Base-by-base conservation (phyloP, 306 rosid genomes). In the Trifolium repens region DNA sequence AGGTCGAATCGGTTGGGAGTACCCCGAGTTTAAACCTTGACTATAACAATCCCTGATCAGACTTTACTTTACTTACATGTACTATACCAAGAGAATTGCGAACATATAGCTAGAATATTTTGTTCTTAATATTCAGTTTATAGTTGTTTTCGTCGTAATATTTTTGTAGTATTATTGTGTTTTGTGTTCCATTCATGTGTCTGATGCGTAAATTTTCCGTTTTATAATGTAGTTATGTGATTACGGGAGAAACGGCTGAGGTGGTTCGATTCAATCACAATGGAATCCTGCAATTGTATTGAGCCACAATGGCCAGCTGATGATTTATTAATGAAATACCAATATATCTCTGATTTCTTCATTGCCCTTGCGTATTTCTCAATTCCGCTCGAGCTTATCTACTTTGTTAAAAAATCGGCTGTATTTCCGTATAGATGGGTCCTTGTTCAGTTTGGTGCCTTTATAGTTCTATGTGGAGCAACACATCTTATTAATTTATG, bases 341-440 rank as follows among this genome's bases (percentile, higher is more conserved):
- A 90, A 78, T 90, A 90, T 78, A 88, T 90, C 30, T 90, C 93
- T 0, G 96, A 90, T 80, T 88, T 88, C 83, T 87, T 88, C 76
- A 90, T 88, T 17, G 96, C 93, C 7, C 75, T 90, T 55, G 96
- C 96, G 17, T 90, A 88, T 84, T 90, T 88, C 88, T 90, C 96
- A 16, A 88, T 90, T 83, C 91, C 96, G 24, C 78, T 88, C n/a
- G 93, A 90, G 84, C 89, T 90, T 63, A 87, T 90, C 58, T 90
- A 90, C 81, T 90, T 90, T 50, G 96, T 90, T 34, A 88, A 90
- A 88, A 90, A 90, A 84, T 90, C 96, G 1, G 87, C 96, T 0
- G 91, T 90, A 42, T 88, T 90, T 80, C 96, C 93, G 1, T 90
- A 90, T 78, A 83, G 89, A 87, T 90, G 96, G 96, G 96, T 90